Base-by-base conservation (phyloP, 2,329 filamentous ascomycete species). In the Kalmusia sp. region DNA sequence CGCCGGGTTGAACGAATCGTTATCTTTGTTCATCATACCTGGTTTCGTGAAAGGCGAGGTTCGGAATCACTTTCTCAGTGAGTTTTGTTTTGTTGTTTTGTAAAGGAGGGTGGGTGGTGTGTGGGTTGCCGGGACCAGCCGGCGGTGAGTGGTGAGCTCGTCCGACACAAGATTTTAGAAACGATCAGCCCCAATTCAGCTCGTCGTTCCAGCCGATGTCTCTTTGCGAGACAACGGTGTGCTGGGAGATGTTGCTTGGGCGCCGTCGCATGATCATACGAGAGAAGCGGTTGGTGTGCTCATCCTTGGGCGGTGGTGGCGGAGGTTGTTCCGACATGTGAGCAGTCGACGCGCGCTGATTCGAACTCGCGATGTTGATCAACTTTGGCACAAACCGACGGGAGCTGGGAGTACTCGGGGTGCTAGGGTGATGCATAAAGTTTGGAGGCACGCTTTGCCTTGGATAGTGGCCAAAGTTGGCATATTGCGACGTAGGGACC, bases 41-140 rank as follows among this genome's bases (percentile, higher is more conserved):
- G 27, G 25, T 30, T 38, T 37, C 30, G 48, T 50, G 51, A 48
- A 47, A 38, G 49, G 31, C 66, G 70, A 71, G 70, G 69, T 71
- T 72, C 70, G 70, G 68, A 64, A 67, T 71, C 70, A 73, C 70
- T 71, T 73, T 71, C 62, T 65, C 68, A 72, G 69, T 72, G 70
- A 71, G 58, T 51, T 58, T 51, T 57, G 7, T 57, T 58, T 46
- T 27, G 49, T 55, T 59, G 30, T 57, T 59, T 57, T 56, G 40
- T 50, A 54, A 63, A 65, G 58, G 63, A 63, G 57, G 57, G 61
- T 61, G 57, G 57, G 61, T 61, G 62, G 50, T 51, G 51, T 62
- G 54, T 57, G 49, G 56, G 54, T 19, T 53, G 54, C 62, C 63
- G 55, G 67, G 54, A 43, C 68, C 68, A 65, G 68, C 67, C 68